phyloP scores from a whole-genome alignment of 2,329 filamentous ascomycete genomes.

The Monosporascus sp. region DNA sequence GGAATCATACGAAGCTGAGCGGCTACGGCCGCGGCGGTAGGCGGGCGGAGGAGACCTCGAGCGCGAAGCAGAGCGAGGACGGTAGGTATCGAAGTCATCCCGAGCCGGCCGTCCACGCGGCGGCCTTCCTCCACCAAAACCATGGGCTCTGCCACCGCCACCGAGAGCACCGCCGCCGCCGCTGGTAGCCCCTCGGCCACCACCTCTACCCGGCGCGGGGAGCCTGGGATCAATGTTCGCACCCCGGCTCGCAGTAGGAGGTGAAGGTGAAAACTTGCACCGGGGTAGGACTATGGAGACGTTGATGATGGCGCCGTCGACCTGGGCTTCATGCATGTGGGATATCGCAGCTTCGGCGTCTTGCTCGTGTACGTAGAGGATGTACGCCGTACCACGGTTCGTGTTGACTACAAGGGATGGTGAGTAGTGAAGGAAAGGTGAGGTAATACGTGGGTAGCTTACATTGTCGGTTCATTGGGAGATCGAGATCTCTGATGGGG shows the following conservation, averaged over 20 bases:
- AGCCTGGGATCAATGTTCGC: conserved; percentile 54
- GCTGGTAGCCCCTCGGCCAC: conserved; percentile 29
- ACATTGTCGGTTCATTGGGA: conserved; percentile 87
- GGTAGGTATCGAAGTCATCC: conserved; percentile 51
- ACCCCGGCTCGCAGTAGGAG: conserved; percentile 63
- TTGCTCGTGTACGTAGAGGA: conserved; percentile 70
- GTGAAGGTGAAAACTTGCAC: conserved; percentile 74
- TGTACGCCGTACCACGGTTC: conserved; percentile 91
- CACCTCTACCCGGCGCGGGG: conserved; percentile 32
- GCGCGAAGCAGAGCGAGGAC: conserved; percentile 50
- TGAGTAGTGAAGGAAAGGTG: conserved; percentile 1
- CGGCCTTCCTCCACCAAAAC: conserved; percentile 24
- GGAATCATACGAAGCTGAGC: conserved; percentile 24
- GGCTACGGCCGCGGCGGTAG: conserved; percentile 24
- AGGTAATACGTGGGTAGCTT: conserved; percentile 13
- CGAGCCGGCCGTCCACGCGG: conserved; percentile 21
- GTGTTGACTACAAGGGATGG: conserved; percentile 58
- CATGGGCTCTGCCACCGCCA: conserved; percentile 25
- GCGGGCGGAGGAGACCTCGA: conserved; percentile 34
- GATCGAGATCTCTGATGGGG: conserved; percentile 76
- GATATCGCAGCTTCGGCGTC: conserved; percentile 86
- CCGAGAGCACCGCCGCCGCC: conserved; percentile 32
- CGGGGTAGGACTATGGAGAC: conserved; percentile 86
- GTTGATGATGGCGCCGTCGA: conserved; percentile 76
- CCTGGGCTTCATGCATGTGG: conserved; percentile 96